phyloP scores from a whole-genome alignment of 345 rosid species.

The Syzygium aqueum region DNA sequence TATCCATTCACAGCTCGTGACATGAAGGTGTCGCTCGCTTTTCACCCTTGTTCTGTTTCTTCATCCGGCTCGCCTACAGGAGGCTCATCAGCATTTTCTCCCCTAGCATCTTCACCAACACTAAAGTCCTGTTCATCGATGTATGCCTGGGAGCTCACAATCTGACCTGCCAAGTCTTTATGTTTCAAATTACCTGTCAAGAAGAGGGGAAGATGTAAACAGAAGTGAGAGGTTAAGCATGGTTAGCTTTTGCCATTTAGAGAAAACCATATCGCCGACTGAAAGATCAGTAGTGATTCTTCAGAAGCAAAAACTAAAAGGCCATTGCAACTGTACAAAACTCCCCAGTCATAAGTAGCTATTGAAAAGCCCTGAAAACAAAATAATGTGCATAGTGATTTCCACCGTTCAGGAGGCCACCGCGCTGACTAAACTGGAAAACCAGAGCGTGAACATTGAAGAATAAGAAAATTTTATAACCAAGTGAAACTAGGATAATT shows the following conservation, averaged over 20 bases:
- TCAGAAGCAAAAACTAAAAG: not conserved
- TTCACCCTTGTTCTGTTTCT: slow-evolving; percentile 10
- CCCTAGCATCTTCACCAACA: slow-evolving; percentile 27
- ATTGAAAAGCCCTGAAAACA: not conserved
- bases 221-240: not conserved
- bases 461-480: not conserved
- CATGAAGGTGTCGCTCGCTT: not conserved
- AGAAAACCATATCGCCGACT: not conserved
- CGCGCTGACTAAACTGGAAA: not conserved
- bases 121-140: slow-evolving; percentile 24
- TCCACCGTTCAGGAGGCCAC: not conserved
- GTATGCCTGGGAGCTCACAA: slow-evolving; percentile 83
- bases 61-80: slow-evolving; percentile 6
- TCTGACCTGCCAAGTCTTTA: slow-evolving; percentile 74
- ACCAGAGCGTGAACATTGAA: not conserved
- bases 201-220: not conserved
- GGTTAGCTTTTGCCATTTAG: not conserved
- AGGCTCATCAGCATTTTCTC: slow-evolving; percentile 15
- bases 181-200: slow-evolving; percentile 77
- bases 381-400: not conserved
- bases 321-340: not conserved
- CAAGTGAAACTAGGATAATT: not conserved
- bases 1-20: not conserved
- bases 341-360: not conserved
- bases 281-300: not conserved